These are phyloP conservation scores for Aspergillus sclerotialis DNA, from an alignment of 2,329 filamentous ascomycete species.

Conservation along the genomic window DNA sequence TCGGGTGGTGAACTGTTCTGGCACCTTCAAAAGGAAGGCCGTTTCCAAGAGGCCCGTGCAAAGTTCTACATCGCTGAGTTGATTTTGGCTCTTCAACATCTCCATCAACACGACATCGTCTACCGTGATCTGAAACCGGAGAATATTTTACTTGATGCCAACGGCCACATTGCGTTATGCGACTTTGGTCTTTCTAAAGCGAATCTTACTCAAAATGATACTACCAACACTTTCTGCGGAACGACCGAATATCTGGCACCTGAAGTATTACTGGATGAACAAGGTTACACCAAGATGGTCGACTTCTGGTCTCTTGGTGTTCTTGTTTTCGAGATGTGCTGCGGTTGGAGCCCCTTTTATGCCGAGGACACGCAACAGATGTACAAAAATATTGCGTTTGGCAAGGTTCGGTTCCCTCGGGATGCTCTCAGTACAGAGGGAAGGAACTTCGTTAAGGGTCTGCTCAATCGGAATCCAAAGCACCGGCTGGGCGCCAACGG, in stretches of 20 bases:
- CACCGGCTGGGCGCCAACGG: conserved; percentile 85
- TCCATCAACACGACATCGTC: conserved; percentile 95
- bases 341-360: conserved; percentile 98
- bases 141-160: conserved; percentile 93
- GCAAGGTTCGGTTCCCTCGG: conserved; percentile 91
- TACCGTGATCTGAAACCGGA: conserved; percentile 97
- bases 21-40: conserved; percentile 95
- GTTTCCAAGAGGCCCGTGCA: conserved; percentile 87
- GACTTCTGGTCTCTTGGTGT: conserved; percentile 99
- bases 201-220: conserved; percentile 93
- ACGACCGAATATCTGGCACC: conserved; percentile 97
- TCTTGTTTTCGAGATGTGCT: conserved; percentile 99
- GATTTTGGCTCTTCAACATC: conserved; percentile 87
- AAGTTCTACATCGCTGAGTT: conserved; percentile 99
- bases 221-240: conserved; percentile 97
- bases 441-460: conserved; percentile 93
- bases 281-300: conserved; percentile 99
- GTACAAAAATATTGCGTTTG: conserved; percentile 99
- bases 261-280: conserved; percentile 90
- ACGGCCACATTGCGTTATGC: conserved; percentile 94
- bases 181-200: conserved; percentile 98
- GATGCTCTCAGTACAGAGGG: conserved; percentile 93
- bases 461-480: conserved; percentile 94
- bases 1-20: conserved; percentile 97
- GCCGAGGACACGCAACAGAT: conserved; percentile 99